Evolutionary conservation across 495 filamentous ascomycete species (phyloP).

Genomic region (Penicillium cinerascens): DNA sequence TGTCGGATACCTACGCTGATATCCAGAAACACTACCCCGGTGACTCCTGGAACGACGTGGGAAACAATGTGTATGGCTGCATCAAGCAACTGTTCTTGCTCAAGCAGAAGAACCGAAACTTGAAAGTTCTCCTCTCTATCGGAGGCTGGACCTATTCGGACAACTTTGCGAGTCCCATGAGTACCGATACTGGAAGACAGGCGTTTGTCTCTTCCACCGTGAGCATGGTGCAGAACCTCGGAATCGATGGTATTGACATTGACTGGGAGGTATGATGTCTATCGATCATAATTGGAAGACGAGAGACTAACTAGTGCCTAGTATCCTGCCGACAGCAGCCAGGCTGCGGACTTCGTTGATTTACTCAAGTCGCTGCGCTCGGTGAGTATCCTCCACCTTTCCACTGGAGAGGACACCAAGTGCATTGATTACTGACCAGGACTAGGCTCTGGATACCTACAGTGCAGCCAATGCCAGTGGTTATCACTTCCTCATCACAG

Average conservation of each 20-base stretch:
- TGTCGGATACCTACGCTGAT: slow-evolving; percentile 80
- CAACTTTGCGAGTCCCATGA: slow-evolving; percentile 67
- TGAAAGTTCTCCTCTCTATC: slow-evolving; percentile 64
- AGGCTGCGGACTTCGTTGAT: slow-evolving; percentile 62
- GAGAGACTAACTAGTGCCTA: slow-evolving; percentile 1
- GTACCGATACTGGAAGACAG: slow-evolving; percentile 53
- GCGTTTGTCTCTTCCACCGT: slow-evolving; percentile 66
- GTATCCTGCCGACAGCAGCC: slow-evolving; percentile 32
- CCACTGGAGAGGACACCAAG: not conserved
- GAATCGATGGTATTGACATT: slow-evolving; percentile 60
- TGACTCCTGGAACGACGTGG: slow-evolving; percentile 68
- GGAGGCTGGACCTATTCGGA: slow-evolving; percentile 78
- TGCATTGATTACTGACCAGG: not conserved
- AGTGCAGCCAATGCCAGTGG: slow-evolving; percentile 40
- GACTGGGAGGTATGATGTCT: slow-evolving; percentile 53
- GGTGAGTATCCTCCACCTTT: slow-evolving; percentile 25
- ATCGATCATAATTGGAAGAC: too few relatives aligned
- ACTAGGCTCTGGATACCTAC: slow-evolving; percentile 59
- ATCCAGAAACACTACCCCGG: slow-evolving; percentile 73
- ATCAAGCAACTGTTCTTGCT: slow-evolving; percentile 82
- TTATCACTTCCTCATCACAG: slow-evolving; percentile 63
- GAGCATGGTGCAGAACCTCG: slow-evolving; percentile 61
- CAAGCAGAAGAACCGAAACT: slow-evolving; percentile 72
- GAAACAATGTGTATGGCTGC: slow-evolving; percentile 82
- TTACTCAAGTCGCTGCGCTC: slow-evolving; percentile 55